Conservation (phyloP, 1,284 basidiomycete species). For the Amylostereum areolatum region DNA sequence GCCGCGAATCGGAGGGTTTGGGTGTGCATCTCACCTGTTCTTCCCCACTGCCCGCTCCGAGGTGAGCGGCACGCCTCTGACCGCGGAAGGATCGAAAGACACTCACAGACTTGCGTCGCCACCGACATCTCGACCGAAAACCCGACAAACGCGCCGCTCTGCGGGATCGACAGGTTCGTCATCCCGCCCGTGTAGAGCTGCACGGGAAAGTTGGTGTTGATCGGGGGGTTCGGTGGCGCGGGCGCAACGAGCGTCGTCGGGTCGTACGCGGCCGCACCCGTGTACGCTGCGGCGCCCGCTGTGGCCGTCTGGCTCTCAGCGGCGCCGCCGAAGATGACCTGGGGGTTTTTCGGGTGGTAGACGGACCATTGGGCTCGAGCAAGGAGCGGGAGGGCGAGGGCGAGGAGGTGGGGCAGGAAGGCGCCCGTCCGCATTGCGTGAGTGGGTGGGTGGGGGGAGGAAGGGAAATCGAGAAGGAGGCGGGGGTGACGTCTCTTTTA, state of each 20-base stretch:
- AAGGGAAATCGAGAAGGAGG: too few species aligned
- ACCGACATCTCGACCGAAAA: slow-evolving; percentile 46
- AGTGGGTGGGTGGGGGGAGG: too few species aligned
- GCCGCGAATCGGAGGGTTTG: slow-evolving; percentile 2
- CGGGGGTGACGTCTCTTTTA: too few species aligned
- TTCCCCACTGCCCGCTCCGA: slow-evolving; percentile 13
- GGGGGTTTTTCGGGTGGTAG: slow-evolving; percentile 9
- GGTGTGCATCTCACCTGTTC: slow-evolving; percentile 12
- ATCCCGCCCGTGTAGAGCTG: slow-evolving; percentile 33
- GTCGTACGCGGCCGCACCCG: slow-evolving; percentile 39
- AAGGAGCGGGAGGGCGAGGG: slow-evolving; percentile 4
- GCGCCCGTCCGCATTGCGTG: too few species aligned
- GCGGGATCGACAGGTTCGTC: slow-evolving; percentile 18
- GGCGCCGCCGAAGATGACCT: slow-evolving; percentile 12
- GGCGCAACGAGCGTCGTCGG: slow-evolving; percentile 36
- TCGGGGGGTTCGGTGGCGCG: slow-evolving; percentile 30
- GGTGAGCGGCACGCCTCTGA: background rate
- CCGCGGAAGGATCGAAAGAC: background rate
- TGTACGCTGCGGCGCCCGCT: slow-evolving; percentile 29
- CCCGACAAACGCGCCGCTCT: slow-evolving; percentile 37
- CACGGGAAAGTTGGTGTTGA: slow-evolving; percentile 35
- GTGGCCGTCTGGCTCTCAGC: background rate
- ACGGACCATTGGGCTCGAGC: slow-evolving; percentile 9
- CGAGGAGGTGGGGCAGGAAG: slow-evolving; percentile 1
- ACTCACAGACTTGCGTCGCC: slow-evolving; percentile 30